phyloP scores from a whole-genome alignment of 176 grass and related monocot genomes.

The Thalia dealbata region DNA sequence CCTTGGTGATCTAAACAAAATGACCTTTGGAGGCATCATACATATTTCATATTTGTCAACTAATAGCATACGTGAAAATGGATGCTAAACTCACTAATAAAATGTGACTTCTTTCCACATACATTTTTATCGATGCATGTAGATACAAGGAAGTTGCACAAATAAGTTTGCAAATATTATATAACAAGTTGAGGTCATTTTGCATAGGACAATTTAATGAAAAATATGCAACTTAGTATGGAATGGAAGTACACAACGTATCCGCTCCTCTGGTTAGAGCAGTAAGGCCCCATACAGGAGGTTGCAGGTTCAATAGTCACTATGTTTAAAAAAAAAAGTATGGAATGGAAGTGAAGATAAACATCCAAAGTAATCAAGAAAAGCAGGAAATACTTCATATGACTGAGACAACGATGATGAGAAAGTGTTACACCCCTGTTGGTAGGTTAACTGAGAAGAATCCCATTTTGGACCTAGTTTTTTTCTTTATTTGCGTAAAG shows the following conservation, averaged over 20 bases:
- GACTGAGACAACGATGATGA: background rate
- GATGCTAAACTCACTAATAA: background rate
- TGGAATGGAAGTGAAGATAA: background rate
- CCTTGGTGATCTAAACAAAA: too few relatives aligned
- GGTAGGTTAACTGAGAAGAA: background rate
- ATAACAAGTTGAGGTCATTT: background rate
- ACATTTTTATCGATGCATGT: background rate
- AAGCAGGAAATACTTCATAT: background rate
- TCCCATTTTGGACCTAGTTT: background rate
- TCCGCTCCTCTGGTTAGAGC: too few relatives aligned
- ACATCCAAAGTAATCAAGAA: background rate
- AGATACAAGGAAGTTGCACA: background rate
- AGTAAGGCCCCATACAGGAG: too few relatives aligned
- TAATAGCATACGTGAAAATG: background rate
- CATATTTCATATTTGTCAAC: too few relatives aligned
- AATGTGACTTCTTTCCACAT: too few relatives aligned
- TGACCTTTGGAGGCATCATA: too few relatives aligned
- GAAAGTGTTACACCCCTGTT: background rate
- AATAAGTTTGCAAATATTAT: background rate
- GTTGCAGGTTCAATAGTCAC: too few relatives aligned
- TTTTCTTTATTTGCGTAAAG: background rate
- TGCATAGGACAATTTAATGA: background rate
- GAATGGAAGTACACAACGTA: background rate
- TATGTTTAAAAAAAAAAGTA: too few relatives aligned
- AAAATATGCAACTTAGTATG: background rate